Evolutionary conservation across 805 yeast species (phyloP), one percentile per base, ranked within the genome.

Genomic region (Wickerhamiella bombiphila): DNA sequence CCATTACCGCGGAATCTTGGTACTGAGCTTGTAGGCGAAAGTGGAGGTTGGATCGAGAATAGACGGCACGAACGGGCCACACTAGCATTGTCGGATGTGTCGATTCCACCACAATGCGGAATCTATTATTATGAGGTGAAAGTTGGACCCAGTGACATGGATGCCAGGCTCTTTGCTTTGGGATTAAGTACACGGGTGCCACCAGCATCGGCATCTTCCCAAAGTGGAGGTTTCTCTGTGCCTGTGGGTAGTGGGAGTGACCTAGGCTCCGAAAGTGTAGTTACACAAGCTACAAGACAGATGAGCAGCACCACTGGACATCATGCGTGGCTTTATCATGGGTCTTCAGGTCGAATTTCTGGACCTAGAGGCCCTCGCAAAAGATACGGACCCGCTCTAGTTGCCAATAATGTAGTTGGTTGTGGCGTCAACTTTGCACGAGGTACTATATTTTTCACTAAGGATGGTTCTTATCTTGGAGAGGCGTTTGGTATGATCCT

Each of bases 41-140:
- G 6, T 30, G 22, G 9, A 17, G 33, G 33, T 5, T 30, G 19
- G 21, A 17, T 30, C 6, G 33, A 19, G 13, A 20, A 13, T 7
- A 16, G 6, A 5, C 20, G 22, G 14, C 8, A 13, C 20, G 33
- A 30, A 7, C 11, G 33, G 18, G 33, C 22, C 14, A 30, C 16
- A 22, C 16, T 30, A 6, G 33, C 16, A 5, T 22, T 13, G 9
- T 13, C 33, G 9, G 21, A 30, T 17, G 7, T 13, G 8, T n/a
- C 33, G 22, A 30, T 30, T n/a, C 33, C 33, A 6, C 21, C 21
- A 5, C 22, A 30, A 30, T 17, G 22, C 18, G 33, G 33, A 6
- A 5, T 30, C 5, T 30, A 8, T 30, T 30, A 17, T n/a, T 30
- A 13, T 30, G 33, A 30, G 33, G 18, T 30, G 14, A 19, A 7